Percentiles rank a stretch among this genome's conserved stretches.
Conservation (phyloP, 257 asterid genomes). For the Solanum habrochaites region DNA sequence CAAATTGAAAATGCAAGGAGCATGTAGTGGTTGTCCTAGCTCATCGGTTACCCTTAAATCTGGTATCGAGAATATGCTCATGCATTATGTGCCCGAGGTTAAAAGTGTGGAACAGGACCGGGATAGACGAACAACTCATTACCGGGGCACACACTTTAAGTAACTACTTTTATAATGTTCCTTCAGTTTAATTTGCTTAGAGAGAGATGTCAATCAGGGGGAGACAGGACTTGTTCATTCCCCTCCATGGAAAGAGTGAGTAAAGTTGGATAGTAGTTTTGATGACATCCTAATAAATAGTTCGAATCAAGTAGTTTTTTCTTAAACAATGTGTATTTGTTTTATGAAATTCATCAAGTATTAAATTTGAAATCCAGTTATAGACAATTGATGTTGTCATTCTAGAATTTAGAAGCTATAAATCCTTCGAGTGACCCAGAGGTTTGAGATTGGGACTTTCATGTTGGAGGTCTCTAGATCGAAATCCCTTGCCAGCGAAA, state of each 20-base stretch:
- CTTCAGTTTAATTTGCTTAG: neutral
- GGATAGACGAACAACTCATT: slow-evolving; percentile 54
- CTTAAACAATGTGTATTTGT: neutral
- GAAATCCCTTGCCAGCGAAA: too few relatives aligned
- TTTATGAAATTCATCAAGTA: neutral
- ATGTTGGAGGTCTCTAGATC: too few relatives aligned
- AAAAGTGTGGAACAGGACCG: slow-evolving; percentile 81
- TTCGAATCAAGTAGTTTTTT: neutral
- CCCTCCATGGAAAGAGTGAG: neutral
- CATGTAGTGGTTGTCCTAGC: slow-evolving; percentile 99
- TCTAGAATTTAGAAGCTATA: neutral
- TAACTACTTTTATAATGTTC: neutral
- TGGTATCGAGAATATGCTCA: slow-evolving; percentile 94
- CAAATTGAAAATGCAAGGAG: slow-evolving; percentile 93
- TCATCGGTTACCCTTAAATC: slow-evolving; percentile 89
- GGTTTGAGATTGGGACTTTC: too few relatives aligned
- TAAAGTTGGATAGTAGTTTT: neutral
- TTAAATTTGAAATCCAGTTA: neutral
- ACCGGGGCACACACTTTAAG: slow-evolving; percentile 67
- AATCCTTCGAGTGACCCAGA: too few relatives aligned
- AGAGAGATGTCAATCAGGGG: neutral
- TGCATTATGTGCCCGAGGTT: slow-evolving; percentile 96
- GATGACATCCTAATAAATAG: neutral
- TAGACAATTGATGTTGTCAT: neutral
- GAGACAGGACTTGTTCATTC: neutral